Evolutionary conservation across 805 yeast species (phyloP), one percentile per base, ranked within the genome.

Genomic region (Nakazawaea ernobii): DNA sequence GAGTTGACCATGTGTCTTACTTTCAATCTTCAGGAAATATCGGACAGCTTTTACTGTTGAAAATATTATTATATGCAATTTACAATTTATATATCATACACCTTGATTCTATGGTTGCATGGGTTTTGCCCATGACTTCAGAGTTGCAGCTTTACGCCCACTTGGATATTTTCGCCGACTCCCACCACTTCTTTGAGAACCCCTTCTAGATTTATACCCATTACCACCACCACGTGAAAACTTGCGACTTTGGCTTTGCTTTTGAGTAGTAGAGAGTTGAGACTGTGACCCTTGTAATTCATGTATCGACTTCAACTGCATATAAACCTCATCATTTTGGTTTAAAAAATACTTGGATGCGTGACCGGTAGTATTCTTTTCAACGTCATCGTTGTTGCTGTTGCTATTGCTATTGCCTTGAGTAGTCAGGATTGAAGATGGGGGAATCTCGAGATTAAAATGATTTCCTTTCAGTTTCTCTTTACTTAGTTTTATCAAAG

Each of bases 401-500:
- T 46, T 47, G 32, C 36, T 37, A 27, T 41, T 41, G 13, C 32
- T 24, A 24, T 32, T 43, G 20, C n/a, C 32, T 28, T 41, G 48
- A 14, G 43, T 27, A 29, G 13, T 11, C 43, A 37, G 24, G 30
- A 30, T 30, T 30, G 39, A 41, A 8, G 51, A 43, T 8, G 48
- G 30, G 3, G 43, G 45, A 15, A 46, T 39, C 24, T 40, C 46
- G 8, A 44, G 26, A 32, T 24, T 33, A 24, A 14, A 32, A 43
- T 14, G 2, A 38, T 52, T 14, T 48, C 57, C 37, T 2, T 52
- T 45, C 43, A 45, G 51, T 37, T 56, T 46, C 42, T 50, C 54
- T 42, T 48, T 56, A 36, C 44, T 57, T 43, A 66, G 40, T 4
- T 54, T 52, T 13, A 48, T 53, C 49, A 67, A 51, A 1, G 55